Evolutionary conservation across 1,139 yeast species (phyloP), one percentile per base, ranked within the genome.

Genomic region (Protomyces lactucae-debilis): DNA sequence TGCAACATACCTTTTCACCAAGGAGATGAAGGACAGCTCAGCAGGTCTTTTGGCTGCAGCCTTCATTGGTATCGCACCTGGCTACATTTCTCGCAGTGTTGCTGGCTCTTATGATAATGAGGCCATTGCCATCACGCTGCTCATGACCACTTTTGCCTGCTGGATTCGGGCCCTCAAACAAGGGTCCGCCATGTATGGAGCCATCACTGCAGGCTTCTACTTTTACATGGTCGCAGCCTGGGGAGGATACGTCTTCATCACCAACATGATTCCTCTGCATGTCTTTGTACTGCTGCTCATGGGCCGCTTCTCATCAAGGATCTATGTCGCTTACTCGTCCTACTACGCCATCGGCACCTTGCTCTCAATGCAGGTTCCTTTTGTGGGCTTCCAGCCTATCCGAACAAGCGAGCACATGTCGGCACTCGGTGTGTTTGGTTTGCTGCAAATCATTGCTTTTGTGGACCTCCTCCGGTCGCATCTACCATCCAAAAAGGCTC

Each of bases 201-300:
- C 95, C 4, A 78, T 87, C 71, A 85, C 98, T 43, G 96, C 99
- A 1, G 76, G 90, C 57, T 87, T 86, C 72, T 95, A 95, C 79
- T 95, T 95, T 76, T 95, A 95, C 81, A 95, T 95, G 99, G 99
- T 95, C 61, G 87, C 96, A 63, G 99, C 99, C n/a, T 95, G 99
- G 99, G 71, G 71, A 28, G 99, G 99, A 25, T 95, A 95, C 74
- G 99, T 93, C 60, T 95, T 95, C 79, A 95, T 95, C 77, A 95
- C 99, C 68, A 95, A 95, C 78, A 85, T 95, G 80, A 90, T 95
- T 72, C 99, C 99, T 61, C 81, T 95, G 72, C 99, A 95, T 75
- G 91, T 92, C 37, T 92, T 95, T 74, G 93, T 91, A 56, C 80
- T 95, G 73, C 78, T 95, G 66, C 78, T 89, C 70, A 95, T 95